Conservation (phyloP, 169 alveolate genomes). For the Plasmodium gallinaceum region DNA sequence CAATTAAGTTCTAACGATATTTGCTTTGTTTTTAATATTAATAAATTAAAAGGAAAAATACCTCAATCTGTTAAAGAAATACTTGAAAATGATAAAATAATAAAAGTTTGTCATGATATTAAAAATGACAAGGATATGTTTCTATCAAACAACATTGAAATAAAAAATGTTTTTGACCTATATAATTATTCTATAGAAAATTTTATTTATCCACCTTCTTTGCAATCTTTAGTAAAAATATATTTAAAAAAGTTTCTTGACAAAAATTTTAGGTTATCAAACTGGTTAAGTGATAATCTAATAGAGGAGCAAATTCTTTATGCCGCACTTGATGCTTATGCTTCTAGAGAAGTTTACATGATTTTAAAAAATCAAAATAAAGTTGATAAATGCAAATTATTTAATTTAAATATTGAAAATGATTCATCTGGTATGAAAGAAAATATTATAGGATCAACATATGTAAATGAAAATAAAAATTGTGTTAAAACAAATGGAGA, state of each 20-base stretch:
- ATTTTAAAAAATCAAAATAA: conserved; percentile 25
- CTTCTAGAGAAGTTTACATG: conserved; percentile 65
- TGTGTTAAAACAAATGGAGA: background rate
- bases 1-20: conserved; percentile 35
- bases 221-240: conserved; percentile 57
- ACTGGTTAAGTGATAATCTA: conserved; percentile 37
- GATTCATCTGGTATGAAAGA: background rate
- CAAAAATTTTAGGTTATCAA: conserved; percentile 40
- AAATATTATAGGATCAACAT: background rate
- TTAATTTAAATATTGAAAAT: background rate
- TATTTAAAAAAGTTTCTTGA: conserved; percentile 33
- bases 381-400: background rate
- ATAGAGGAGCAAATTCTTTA: conserved; percentile 50
- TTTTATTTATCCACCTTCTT: conserved; percentile 62
- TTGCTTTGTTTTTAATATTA: conserved; percentile 65
- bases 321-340: conserved; percentile 70
- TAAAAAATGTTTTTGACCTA: conserved; percentile 59
- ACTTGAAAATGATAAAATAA: conserved; percentile 40
- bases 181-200: conserved; percentile 53
- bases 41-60: conserved; percentile 32
- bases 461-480: background rate
- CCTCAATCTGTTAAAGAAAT: conserved; percentile 46
- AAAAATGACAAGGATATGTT: conserved; percentile 69
- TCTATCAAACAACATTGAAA: conserved; percentile 19
- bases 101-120: conserved; percentile 56